Base-by-base conservation (phyloP, 2,329 filamentous ascomycete genomes). In the Berkeleyomyces rouxiae region DNA sequence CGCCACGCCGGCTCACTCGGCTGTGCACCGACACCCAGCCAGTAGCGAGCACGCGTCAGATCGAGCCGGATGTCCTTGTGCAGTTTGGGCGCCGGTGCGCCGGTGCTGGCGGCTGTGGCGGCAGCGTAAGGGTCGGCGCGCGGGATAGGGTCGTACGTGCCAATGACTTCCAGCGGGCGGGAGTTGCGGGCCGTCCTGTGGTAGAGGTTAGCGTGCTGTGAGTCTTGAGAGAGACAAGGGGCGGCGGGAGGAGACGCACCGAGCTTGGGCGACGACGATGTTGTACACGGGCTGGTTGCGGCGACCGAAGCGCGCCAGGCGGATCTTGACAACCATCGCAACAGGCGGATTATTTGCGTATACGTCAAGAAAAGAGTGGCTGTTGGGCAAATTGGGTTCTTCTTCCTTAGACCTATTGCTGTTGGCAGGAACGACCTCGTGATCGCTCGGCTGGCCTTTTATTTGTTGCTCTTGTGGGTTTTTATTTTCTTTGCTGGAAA, bases 21-120 rank as follows among this genome's bases (percentile, higher is more conserved):
- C 76, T 99, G 93, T 63, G 93, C 93, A 0, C 93, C 93, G 3
- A 97, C 92, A 72, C 93, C 93, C 43, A 99, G 80, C 93, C 93
- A 99, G 77, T 99, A 99, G 73, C 87, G 86, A 63, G 92, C 88
- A 65, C 93, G 80, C 67, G 82, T 77, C 6, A 82, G 77, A 73
- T 99, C 93, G 11, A 99, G 80, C 70, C 89, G 85, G 71, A 99
- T 88, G 68, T 97, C 91, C 75, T 99, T 99, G 77, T 87, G 89
- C 63, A 88, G 81, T 75, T 99, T 99, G 77, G 87, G 89, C 62
- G 88, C 81, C 64, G 84, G 82, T 16, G 83, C 82, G 40, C 57
- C 57, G 2, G 46, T 16, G n/a, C 80, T 79, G 67, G 71, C 72
- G 69, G 76, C 88, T 1, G 46, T n/a, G n/a, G 80, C 79, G 67